Base-by-base conservation (phyloP, 2,329 filamentous ascomycete genomes). In the Apiospora marii region DNA sequence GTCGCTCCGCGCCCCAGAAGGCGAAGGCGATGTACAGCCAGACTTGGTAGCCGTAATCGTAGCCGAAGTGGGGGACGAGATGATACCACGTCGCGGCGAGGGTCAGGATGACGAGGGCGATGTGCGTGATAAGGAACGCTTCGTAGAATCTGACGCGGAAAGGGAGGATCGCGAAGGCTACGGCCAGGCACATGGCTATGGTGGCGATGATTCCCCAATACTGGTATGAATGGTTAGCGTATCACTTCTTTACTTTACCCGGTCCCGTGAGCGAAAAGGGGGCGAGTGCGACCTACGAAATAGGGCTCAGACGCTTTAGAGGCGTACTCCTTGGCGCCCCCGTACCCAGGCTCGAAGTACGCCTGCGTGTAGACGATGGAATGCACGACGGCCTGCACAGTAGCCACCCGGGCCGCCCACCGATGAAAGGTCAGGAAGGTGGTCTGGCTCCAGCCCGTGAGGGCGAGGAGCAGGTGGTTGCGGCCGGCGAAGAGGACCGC, bases 371-470 rank as follows among this genome's bases (percentile, higher is more conserved):
- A 79, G 8, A 76, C 72, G 3, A 76, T 70, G 37, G 79, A 77
- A 46, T 81, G 79, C 4, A 77, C 71, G 30, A 77, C 75, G 3
- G 79, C 79, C 69, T 81, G 76, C 51, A 81, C 19, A 3, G 78
- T 79, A 61, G 76, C 77, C 10, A 80, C 76, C n/a, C 78, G 76
- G 3, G 78, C 79, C 3, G 75, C 73, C 78, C 78, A 80, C 43
- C 79, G 77, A 61, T 81, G 79, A 1, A 80, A 51, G 1, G 78
- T 73, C 16, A 80, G 67, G 64, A 80, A 81, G 0, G 79, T 80
- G 43, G 76, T 76, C 68, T 79, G 76, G 24, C 75, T 78, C 79
- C 79, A 81, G 43, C 77, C 74, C 1, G 79, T 81, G 5, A 79
- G 67, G 2, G 71, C 74, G 34, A 81, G 71, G 13, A 81, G 75